Evolutionary conservation across 352 stramenopile species (phyloP).

Genomic region (Thraustochytrium sp.): DNA sequence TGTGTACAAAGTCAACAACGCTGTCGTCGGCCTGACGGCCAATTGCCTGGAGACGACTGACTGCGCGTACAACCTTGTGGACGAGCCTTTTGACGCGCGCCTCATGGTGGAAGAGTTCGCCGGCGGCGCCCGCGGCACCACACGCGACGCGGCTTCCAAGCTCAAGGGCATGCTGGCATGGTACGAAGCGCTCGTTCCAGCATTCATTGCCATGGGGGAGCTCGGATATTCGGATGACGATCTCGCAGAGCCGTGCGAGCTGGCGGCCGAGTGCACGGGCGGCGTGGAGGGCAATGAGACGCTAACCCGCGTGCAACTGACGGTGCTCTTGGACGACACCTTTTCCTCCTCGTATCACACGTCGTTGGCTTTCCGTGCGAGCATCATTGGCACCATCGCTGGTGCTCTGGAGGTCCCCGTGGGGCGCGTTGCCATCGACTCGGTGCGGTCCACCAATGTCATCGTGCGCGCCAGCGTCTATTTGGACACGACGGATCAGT

Average conservation of each 20-base stretch:
- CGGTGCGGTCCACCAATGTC: too few species aligned
- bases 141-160: too few species aligned
- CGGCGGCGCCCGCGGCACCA: neutral
- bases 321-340: neutral
- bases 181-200: neutral
- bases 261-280: neutral
- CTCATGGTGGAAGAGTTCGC: constrained; percentile 22
- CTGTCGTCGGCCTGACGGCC: neutral
- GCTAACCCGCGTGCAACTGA: neutral
- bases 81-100: neutral
- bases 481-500: too few species aligned
- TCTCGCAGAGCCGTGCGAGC: neutral
- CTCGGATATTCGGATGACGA: neutral
- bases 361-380: too few species aligned
- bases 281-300: neutral
- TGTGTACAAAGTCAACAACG: neutral
- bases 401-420: too few species aligned
- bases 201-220: neutral
- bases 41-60: neutral
- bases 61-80: neutral
- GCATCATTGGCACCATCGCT: too few species aligned
- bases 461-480: too few species aligned
- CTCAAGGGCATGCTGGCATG: neutral
- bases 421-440: too few species aligned
- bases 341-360: neutral